phyloP scores from a whole-genome alignment of 805 yeast genomes.

The Dipodascus albidus region DNA sequence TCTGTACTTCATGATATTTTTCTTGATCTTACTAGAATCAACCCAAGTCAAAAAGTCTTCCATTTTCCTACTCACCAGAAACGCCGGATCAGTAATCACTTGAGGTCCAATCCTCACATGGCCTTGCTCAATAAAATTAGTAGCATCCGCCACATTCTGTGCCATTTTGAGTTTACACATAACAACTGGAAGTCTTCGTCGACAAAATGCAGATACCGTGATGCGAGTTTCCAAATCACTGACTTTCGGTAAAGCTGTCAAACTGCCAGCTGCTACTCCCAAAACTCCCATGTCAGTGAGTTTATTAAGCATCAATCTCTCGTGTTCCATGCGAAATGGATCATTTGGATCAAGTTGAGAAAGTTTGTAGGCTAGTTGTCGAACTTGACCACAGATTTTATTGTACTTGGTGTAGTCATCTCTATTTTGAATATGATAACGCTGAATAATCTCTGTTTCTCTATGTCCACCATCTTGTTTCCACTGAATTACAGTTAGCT shows the following conservation, averaged over 20 bases:
- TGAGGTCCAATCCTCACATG: conserved; percentile 96
- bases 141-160: conserved; percentile 76
- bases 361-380: conserved; percentile 76
- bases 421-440: conserved; percentile 86
- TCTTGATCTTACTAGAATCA: conserved; percentile 88
- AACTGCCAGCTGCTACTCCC: neutral
- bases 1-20: conserved; percentile 77
- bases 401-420: conserved; percentile 94
- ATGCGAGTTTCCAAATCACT: conserved; percentile 86
- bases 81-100: conserved; percentile 92
- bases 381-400: conserved; percentile 80
- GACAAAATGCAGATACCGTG: conserved; percentile 83
- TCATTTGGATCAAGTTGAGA: conserved; percentile 81
- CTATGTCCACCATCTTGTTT: conserved; percentile 92
- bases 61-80: conserved; percentile 80
- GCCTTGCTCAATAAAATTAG: conserved; percentile 89
- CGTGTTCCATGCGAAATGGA: conserved; percentile 79
- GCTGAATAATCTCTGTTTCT: conserved; percentile 93
- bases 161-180: conserved; percentile 95
- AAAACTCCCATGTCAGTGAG: conserved; percentile 73
- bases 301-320: conserved; percentile 77
- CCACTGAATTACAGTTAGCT: conserved; percentile 37
- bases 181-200: conserved; percentile 87
- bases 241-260: conserved; percentile 52
- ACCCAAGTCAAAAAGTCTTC: conserved; percentile 98